Percentiles rank a stretch among this genome's conserved stretches.
Evolutionary conservation across 1,284 basidiomycete species (phyloP).

Genomic region (Ustilago shanxiensis): DNA sequence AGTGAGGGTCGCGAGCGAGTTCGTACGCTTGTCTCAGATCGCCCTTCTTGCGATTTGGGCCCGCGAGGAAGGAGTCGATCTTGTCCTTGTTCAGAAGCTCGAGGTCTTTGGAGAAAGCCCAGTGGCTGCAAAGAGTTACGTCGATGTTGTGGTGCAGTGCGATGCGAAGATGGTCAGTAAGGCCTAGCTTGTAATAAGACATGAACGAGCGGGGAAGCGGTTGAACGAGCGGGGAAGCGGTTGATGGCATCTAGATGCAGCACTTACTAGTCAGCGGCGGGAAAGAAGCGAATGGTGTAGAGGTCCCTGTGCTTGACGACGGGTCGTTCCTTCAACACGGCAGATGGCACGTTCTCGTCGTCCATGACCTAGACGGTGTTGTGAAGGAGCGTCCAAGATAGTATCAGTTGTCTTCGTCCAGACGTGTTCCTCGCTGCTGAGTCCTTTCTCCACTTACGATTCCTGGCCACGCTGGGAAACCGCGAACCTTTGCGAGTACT

Average conservation of each 20-base stretch:
- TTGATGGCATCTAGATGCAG: neutral
- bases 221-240: neutral
- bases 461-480: conserved; percentile 92
- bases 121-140: conserved; percentile 76
- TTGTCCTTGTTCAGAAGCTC: conserved; percentile 82
- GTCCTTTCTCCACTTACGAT: conserved; percentile 74
- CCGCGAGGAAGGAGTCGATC: conserved; percentile 85
- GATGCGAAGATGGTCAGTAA: conserved; percentile 6
- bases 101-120: conserved; percentile 86
- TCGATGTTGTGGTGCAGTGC: neutral
- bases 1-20: conserved; percentile 82
- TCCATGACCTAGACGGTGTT: conserved; percentile 81
- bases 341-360: conserved; percentile 76
- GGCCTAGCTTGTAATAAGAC: neutral
- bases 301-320: conserved; percentile 78
- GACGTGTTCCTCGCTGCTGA: conserved; percentile 64
- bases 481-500: conserved; percentile 91
- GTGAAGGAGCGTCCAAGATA: neutral
- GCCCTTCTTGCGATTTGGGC: conserved; percentile 78
- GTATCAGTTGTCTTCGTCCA: neutral
- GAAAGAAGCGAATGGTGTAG: conserved; percentile 89
- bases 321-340: conserved; percentile 80
- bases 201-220: too few relatives aligned
- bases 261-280: conserved; percentile 88
- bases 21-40: conserved; percentile 85